Evolutionary conservation across 2,329 filamentous ascomycete species (phyloP).

Genomic region (Geoglossum cookeanum): DNA sequence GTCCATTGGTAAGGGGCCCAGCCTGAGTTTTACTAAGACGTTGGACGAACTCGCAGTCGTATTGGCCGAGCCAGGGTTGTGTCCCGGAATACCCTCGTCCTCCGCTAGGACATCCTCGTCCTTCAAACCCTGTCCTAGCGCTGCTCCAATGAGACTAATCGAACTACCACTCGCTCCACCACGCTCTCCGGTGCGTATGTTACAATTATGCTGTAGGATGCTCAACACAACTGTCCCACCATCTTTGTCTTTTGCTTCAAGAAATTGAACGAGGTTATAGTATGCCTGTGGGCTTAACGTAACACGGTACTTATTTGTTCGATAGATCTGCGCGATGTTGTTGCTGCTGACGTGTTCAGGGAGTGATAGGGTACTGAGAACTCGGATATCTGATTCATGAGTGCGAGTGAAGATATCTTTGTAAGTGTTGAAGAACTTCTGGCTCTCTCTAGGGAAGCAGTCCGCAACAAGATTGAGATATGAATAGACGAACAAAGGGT

Average conservation of each 20-base stretch:
- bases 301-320: constrained; percentile 71
- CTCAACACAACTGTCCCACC: constrained; percentile 63
- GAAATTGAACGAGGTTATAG: constrained; percentile 64
- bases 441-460: constrained; percentile 51
- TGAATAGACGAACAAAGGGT: constrained; percentile 89
- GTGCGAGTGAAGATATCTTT: constrained; percentile 52
- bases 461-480: constrained; percentile 63
- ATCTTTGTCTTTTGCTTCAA: constrained; percentile 69
- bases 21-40: constrained; percentile 43
- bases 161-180: constrained; percentile 33
- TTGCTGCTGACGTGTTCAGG: constrained; percentile 66
- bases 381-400: constrained; percentile 62
- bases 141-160: constrained; percentile 35
- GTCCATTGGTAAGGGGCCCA: constrained; percentile 74
- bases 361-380: constrained; percentile 53
- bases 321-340: constrained; percentile 59
- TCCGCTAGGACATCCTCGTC: constrained; percentile 40
- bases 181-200: constrained; percentile 39
- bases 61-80: constrained; percentile 44
- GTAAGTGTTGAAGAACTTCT: constrained; percentile 52
- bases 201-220: constrained; percentile 44
- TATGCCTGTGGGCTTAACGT: constrained; percentile 76
- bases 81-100: constrained; percentile 50
- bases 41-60: constrained; percentile 38
- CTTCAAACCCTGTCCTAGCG: constrained; percentile 34